Evolutionary conservation across 2,329 filamentous ascomycete species (phyloP), one percentile per base, ranked within the genome.

Genomic region (Setomelanomma holmii): DNA sequence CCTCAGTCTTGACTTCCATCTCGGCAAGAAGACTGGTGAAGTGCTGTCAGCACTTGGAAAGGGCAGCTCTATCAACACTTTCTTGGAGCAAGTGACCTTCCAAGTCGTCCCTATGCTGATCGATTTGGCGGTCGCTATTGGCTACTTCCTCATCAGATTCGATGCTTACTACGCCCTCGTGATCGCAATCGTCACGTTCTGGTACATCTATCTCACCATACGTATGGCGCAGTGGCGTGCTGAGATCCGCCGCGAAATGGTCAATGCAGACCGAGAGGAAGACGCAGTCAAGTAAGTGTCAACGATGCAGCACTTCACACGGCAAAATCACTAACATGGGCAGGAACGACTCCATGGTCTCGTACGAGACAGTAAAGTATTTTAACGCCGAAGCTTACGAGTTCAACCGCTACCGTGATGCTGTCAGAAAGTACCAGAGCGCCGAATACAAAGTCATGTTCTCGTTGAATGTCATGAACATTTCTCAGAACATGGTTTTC

Each of bases 1-100:
- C 44, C 86, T 99, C 27, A 97, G 93, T 74, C 83, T 98, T 60
- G 95, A 98, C 73, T 99, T 99, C 69, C 95, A 99, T 71, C 84
- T 98, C 3, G 92, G 91, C 45, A 99, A 99, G 78, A 91, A 93
- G 69, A 99, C 95, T 0, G 95, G 95, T 57, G 95, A 99, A 76
- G 92, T 99, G 8, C 80, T 98, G 14, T 98, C 93, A 12, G 95
- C 95, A 1, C 82, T 99, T 60, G 96, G 95, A 78, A 99, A 99
- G 75, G 95, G 95, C 40, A 93, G 89, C 55, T 90, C 93, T 3
- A 96, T 99, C 80, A 98, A 98, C 69, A 91, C 89, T 5, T 99
- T 99, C 73, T 83, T 99, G 50, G 95, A 98, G 76, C 92, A 96
- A 75, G 87, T 97, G 61, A 98, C 93, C 0, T 99, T 99, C 71